Base-by-base conservation (phyloP, 2,329 filamentous ascomycete species). In the Aspergillus neoniger region DNA sequence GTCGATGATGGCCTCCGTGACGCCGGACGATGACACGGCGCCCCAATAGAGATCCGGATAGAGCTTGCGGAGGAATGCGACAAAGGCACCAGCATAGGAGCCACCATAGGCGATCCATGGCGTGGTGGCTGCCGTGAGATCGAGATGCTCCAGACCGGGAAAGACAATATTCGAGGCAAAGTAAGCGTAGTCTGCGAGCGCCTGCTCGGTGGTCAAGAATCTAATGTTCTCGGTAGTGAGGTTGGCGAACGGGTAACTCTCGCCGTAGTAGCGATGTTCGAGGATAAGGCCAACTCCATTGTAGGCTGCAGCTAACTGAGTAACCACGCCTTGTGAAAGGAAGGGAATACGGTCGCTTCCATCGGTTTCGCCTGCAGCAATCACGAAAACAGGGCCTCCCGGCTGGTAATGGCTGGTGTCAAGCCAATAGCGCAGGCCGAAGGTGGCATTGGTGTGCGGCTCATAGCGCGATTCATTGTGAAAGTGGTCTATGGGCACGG, bases 261-360 rank as follows among this genome's bases (percentile, higher is more conserved):
- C 82, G 58, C 92, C 92, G 71, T 96, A 96, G 80, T 96, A 96
- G 30, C 92, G 86, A 71, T 96, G 92, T 78, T 96, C 92, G 2
- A 96, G 83, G 50, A 96, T 85, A 2, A 96, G 89, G 3, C 88
- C 91, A 25, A 96, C 77, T 1, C 92, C 92, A 59, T 87, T 80
- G 0, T 89, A 91, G 0, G 88, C 89, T 67, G 88, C 79, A 3
- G 88, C 84, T 17, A 96, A 81, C 65, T 91, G 83, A 38, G 87
- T 82, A 0, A 91, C 81, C 55, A 96, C 89, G 55, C 92, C 92
- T 72, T 95, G 91, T 66, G 92, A 86, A 9, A 96, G 77, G 70
- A 85, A 94, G 0, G 84, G 83, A 17, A 96, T 32, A 74, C 85
- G 51, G 9, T 63, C 62, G 6, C 49, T 58, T 15, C 54, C 64